phyloP scores from a whole-genome alignment of 805 yeast species.

The Suhomyces vadensis region DNA sequence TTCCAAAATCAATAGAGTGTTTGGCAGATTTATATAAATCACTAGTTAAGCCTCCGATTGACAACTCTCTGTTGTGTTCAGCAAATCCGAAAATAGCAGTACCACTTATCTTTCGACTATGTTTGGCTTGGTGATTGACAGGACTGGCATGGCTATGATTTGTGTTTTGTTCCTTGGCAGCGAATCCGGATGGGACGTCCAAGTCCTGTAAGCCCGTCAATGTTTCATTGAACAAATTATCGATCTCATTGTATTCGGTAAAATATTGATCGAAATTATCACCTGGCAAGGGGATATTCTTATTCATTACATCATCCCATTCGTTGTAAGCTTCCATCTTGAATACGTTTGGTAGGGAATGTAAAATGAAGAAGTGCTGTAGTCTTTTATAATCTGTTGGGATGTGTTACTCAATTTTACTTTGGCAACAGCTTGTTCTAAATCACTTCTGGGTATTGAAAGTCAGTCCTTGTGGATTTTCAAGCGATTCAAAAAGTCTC shows the following conservation, averaged over 20 bases:
- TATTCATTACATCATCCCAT: slow-evolving; percentile 29
- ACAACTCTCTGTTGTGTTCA: slow-evolving; percentile 62
- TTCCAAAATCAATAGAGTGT: slow-evolving; percentile 24
- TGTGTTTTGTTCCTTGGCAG: slow-evolving; percentile 15
- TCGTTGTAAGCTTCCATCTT: slow-evolving; percentile 24
- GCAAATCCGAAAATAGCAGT: slow-evolving; percentile 78
- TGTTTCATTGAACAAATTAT: slow-evolving; percentile 57
- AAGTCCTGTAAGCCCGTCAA: slow-evolving; percentile 58
- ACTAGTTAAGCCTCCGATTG: slow-evolving; percentile 51
- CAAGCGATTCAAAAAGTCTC: background rate
- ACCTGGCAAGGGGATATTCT: slow-evolving; percentile 47
- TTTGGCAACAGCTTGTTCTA: no score
- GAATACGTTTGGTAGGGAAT: background rate
- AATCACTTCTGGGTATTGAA: no score
- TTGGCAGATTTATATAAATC: slow-evolving; percentile 22
- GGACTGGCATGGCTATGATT: background rate
- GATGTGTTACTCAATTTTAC: background rate
- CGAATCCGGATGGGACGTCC: slow-evolving; percentile 56
- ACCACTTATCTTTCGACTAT: slow-evolving; percentile 68
- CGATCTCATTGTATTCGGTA: slow-evolving; percentile 49
- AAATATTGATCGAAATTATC: slow-evolving; percentile 54
- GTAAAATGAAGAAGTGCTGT: background rate
- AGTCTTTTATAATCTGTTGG: background rate
- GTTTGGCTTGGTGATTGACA: slow-evolving; percentile 29
- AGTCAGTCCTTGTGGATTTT: background rate